These are phyloP conservation scores for Fusarium irregulare DNA, from an alignment of 2,329 filamentous ascomycete species.

Conservation along the genomic window DNA sequence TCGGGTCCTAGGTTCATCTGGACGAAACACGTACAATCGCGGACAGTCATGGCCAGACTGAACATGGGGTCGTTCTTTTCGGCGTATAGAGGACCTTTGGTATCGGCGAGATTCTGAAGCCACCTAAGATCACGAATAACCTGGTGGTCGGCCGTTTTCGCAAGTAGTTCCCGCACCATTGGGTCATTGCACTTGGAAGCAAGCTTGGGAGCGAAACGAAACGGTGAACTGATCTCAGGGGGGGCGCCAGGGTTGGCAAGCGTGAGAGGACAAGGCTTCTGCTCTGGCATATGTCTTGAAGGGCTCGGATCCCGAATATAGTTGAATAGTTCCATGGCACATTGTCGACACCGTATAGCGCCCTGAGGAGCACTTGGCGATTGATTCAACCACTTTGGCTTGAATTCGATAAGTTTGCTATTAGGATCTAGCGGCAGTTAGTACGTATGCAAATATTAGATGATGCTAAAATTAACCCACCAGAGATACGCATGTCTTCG, in stretches of 20 bases:
- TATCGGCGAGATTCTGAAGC: slow-evolving; percentile 58
- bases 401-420: slow-evolving; percentile 74
- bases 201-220: slow-evolving; percentile 53
- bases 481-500: slow-evolving; percentile 71
- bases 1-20: slow-evolving; percentile 59
- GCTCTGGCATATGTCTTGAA: slow-evolving; percentile 51
- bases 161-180: slow-evolving; percentile 41
- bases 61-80: slow-evolving; percentile 61
- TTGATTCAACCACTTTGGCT: slow-evolving; percentile 85
- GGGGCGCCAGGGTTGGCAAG: slow-evolving; percentile 65
- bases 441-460: background rate
- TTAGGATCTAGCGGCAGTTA: slow-evolving; percentile 43
- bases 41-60: slow-evolving; percentile 79
- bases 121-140: slow-evolving; percentile 51
- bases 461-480: slow-evolving; percentile 36
- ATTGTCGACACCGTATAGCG: slow-evolving; percentile 78
- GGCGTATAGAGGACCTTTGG: slow-evolving; percentile 56
- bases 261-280: slow-evolving; percentile 72
- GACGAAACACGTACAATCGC: slow-evolving; percentile 82
- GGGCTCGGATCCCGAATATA: slow-evolving; percentile 49
- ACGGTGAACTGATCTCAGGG: slow-evolving; percentile 57
- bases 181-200: slow-evolving; percentile 26
- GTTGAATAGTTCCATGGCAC: slow-evolving; percentile 65
- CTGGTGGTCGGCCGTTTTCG: slow-evolving; percentile 49
- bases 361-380: slow-evolving; percentile 75